Conservation (phyloP, 1,284 basidiomycete genomes). For the Ganoderma resinaceum region DNA sequence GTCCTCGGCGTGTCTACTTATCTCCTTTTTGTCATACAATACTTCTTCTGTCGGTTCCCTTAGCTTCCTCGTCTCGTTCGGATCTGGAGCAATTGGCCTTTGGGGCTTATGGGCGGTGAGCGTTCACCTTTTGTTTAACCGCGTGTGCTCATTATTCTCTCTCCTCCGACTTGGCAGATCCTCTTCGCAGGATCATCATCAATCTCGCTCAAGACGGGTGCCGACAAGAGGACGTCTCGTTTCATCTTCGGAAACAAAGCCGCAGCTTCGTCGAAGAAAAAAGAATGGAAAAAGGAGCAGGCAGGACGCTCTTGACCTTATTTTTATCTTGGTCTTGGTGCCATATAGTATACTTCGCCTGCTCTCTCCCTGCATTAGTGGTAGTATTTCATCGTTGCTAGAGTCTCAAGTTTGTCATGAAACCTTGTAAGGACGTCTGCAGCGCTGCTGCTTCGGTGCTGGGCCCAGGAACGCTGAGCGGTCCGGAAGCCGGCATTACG, state of each 20-base stretch:
- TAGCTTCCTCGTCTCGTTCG: conserved; percentile 55
- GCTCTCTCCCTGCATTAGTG: neutral
- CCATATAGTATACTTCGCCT: neutral
- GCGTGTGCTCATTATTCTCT: neutral
- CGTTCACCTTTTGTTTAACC: conserved; percentile 20
- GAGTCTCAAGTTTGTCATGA: neutral
- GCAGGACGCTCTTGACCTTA: conserved; percentile 1
- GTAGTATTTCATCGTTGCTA: neutral
- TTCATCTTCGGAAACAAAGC: conserved; percentile 81
- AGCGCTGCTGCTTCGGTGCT: too few relatives aligned
- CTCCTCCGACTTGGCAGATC: conserved; percentile 51
- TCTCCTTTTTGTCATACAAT: conserved; percentile 73
- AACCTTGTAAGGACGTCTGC: too few relatives aligned
- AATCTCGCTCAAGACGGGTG: conserved; percentile 75
- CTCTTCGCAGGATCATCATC: conserved; percentile 64
- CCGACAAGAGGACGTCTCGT: conserved; percentile 79
- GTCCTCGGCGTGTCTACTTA: conserved; percentile 55
- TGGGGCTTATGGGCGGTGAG: conserved; percentile 79
- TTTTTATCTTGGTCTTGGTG: neutral
- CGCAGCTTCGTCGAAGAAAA: conserved; percentile 76
- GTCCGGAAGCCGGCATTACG: neutral
- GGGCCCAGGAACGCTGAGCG: neutral
- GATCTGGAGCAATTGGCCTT: conserved; percentile 58
- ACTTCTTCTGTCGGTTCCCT: conserved; percentile 63
- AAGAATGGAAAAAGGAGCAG: conserved; percentile 59